Percentiles rank a stretch among this genome's conserved stretches.
Evolutionary conservation across 768 basidiomycete species (phyloP).

Genomic region (Lentinula sp.): DNA sequence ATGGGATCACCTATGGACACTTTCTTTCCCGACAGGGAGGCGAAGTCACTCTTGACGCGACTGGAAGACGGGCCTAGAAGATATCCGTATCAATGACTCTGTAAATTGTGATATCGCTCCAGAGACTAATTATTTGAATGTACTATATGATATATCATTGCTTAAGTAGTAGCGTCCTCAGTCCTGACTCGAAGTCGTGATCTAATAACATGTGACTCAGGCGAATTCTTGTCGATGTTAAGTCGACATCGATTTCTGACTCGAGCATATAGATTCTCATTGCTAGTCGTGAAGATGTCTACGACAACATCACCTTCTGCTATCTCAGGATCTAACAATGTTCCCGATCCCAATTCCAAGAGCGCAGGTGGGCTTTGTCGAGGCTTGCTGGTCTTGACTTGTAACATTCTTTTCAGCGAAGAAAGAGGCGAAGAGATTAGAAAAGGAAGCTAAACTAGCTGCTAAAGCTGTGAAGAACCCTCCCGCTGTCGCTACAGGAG

Average conservation of each 20-base stretch:
- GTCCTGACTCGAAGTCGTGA: no score
- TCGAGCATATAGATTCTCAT: not conserved
- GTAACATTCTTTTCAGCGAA: conserved; percentile 42
- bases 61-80: not conserved
- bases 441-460: conserved; percentile 74
- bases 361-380: conserved; percentile 27
- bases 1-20: not conserved
- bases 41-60: not conserved
- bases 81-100: not conserved
- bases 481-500: conserved; percentile 27
- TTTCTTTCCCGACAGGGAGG: not conserved
- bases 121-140: no score
- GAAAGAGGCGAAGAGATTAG: conserved; percentile 78
- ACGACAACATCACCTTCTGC: not conserved
- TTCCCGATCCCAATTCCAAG: conserved; percentile 25
- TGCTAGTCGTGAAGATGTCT: not conserved
- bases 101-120: no score
- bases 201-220: not conserved
- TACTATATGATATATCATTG: no score
- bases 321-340: not conserved
- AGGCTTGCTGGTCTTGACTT: not conserved
- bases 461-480: conserved; percentile 58
- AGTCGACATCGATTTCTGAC: conserved; percentile 7
- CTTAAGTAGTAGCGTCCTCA: no score
- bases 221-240: not conserved